Percentiles rank a stretch among this genome's conserved stretches.
These are phyloP conservation scores for Penicillium sp. DNA, from an alignment of 2,329 filamentous ascomycete genomes.

Conservation along the genomic window DNA sequence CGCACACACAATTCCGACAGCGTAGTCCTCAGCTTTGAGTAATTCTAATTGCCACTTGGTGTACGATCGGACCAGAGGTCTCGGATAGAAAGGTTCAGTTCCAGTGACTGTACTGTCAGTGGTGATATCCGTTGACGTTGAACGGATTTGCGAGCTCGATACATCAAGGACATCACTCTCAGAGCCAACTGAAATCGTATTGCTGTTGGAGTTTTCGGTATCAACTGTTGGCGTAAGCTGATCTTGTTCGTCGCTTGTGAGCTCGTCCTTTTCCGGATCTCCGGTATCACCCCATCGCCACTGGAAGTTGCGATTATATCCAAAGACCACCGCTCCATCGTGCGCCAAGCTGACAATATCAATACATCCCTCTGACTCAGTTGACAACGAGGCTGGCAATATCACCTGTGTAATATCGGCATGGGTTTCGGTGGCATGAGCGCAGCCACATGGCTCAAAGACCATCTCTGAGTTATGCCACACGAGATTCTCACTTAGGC, in stretches of 20 bases:
- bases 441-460: not conserved
- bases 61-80: not conserved
- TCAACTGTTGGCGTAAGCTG: not conserved
- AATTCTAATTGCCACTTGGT: conserved; percentile 6
- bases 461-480: not conserved
- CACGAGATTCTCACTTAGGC: not conserved
- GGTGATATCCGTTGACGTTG: not conserved
- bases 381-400: not conserved
- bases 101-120: not conserved
- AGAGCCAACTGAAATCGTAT: not conserved
- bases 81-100: not conserved
- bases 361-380: not conserved
- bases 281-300: conserved; percentile 29
- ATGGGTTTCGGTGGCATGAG: not conserved
- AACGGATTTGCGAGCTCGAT: not conserved
- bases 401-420: conserved; percentile 3
- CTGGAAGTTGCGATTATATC: conserved; percentile 20
- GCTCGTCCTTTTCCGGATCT: conserved; percentile 17
- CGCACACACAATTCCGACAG: conserved; percentile 39
- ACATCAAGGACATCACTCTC: not conserved
- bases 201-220: not conserved
- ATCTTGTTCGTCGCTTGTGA: not conserved
- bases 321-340: conserved; percentile 18
- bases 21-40: conserved; percentile 25
- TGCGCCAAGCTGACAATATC: not conserved